phyloP scores from a whole-genome alignment of 164 flowering plant genomes.

The Magnolia changhungtana region DNA sequence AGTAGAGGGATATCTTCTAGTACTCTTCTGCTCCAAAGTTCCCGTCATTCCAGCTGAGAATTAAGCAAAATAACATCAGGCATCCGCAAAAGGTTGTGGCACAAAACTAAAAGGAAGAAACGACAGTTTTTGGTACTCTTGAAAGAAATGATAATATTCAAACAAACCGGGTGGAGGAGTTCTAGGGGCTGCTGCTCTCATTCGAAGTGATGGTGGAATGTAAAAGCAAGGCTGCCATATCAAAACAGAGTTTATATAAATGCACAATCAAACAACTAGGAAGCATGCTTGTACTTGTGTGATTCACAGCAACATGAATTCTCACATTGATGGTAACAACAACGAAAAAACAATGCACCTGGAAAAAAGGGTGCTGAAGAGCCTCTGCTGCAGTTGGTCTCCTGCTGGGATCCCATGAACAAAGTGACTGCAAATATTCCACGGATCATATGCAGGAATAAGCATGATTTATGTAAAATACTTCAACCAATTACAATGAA shows the following conservation, averaged over 20 bases:
- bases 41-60: slow-evolving; percentile 7
- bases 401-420: slow-evolving; percentile 59
- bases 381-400: slow-evolving; percentile 70
- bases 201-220: slow-evolving; percentile 86
- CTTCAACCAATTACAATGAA: not conserved
- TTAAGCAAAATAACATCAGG: not conserved
- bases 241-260: not conserved
- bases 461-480: not conserved
- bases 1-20: slow-evolving; percentile 41
- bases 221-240: slow-evolving; percentile 74
- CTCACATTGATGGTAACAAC: not conserved
- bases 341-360: slow-evolving; percentile 25
- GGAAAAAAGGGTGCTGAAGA: slow-evolving; percentile 70
- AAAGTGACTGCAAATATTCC: slow-evolving; percentile 39
- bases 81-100: slow-evolving; percentile 18
- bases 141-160: not conserved
- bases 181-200: slow-evolving; percentile 45
- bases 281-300: too few relatives aligned
- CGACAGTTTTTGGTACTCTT: not conserved
- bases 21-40: slow-evolving; percentile 33
- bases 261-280: not conserved
- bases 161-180: slow-evolving; percentile 85
- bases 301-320: not conserved
- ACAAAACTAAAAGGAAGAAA: not conserved
- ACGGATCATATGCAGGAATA: not conserved